Percentiles rank a stretch among this genome's conserved stretches.
phyloP scores from a whole-genome alignment of 768 basidiomycete species.

The Boletus patriciae region DNA sequence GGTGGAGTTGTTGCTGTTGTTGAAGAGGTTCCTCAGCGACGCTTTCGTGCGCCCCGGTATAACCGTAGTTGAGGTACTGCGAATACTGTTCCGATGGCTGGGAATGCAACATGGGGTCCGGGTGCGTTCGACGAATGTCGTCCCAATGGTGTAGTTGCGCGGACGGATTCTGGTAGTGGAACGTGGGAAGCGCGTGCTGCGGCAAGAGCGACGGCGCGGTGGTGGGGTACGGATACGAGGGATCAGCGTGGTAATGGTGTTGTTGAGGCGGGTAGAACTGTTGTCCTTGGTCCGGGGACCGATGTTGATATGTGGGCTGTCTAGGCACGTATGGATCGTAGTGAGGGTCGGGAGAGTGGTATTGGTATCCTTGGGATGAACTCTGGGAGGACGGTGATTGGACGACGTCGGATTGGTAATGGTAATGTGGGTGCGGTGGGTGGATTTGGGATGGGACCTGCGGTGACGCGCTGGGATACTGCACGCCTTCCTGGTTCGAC shows the following conservation, averaged over 20 bases:
- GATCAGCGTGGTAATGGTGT: slow-evolving; percentile 12
- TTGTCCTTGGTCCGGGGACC: slow-evolving; percentile 14
- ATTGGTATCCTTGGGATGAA: slow-evolving; percentile 11
- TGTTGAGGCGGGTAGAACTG: slow-evolving; percentile 29
- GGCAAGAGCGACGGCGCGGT: slow-evolving; percentile 9
- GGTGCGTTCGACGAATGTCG: not conserved
- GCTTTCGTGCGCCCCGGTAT: not conserved
- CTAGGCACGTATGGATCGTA: slow-evolving; percentile 14
- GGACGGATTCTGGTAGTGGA: slow-evolving; percentile 13
- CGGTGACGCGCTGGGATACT: slow-evolving; percentile 6
- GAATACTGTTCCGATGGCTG: slow-evolving; percentile 1
- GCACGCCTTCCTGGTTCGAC: not conserved
- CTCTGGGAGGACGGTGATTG: slow-evolving; percentile 24
- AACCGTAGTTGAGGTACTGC: slow-evolving; percentile 5
- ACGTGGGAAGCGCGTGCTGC: not conserved
- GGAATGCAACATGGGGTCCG: not conserved
- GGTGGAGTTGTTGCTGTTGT: slow-evolving; percentile 19
- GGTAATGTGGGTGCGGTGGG: slow-evolving; percentile 8
- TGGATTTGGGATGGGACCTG: slow-evolving; percentile 6
- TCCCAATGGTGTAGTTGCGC: slow-evolving; percentile 18
- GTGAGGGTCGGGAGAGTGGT: slow-evolving; percentile 12
- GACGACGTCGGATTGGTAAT: slow-evolving; percentile 12
- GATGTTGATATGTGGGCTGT: slow-evolving; percentile 13
- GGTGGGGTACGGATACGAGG: slow-evolving; percentile 4
- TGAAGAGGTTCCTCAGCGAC: slow-evolving; percentile 9